Evolutionary conservation across 2,329 filamentous ascomycete species (phyloP).

Genomic region (Xylaria sp.): DNA sequence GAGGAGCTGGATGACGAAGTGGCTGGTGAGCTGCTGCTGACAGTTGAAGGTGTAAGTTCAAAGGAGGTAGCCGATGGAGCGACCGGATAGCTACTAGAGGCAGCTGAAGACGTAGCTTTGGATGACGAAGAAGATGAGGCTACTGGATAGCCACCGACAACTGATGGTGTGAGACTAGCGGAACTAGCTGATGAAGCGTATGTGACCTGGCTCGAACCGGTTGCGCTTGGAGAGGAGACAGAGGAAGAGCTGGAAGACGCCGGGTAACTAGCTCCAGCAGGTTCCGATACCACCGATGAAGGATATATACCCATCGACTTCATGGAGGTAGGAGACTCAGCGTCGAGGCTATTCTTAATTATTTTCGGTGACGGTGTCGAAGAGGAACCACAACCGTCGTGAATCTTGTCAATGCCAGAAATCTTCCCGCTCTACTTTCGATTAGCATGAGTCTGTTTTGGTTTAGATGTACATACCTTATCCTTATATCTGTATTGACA

Average conservation of each 20-base stretch:
- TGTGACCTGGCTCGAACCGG: conserved; percentile 1
- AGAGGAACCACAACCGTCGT: conserved; percentile 40
- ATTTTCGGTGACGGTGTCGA: conserved; percentile 25
- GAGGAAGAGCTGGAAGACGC: conserved; percentile 8
- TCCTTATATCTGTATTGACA: conserved; percentile 49
- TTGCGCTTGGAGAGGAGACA: not conserved
- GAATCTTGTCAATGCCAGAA: conserved; percentile 44
- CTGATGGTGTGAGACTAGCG: not conserved
- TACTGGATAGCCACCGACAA: conserved; percentile 1
- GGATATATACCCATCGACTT: conserved; percentile 12
- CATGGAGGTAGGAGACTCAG: conserved; percentile 29
- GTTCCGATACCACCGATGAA: conserved; percentile 1
- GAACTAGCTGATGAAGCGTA: conserved; percentile 16
- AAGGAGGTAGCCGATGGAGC: conserved; percentile 10
- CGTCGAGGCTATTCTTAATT: conserved; percentile 33
- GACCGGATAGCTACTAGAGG: conserved; percentile 1
- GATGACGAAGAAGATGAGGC: conserved; percentile 11
- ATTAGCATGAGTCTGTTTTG: conserved; percentile 33
- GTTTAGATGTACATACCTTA: conserved; percentile 39
- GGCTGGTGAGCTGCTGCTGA: conserved; percentile 34
- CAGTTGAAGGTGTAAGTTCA: conserved; percentile 1
- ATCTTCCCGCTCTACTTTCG: conserved; percentile 43
- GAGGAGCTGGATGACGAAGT: conserved; percentile 16
- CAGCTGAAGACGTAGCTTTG: not conserved
- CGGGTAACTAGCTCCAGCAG: not conserved